Base-by-base conservation (phyloP, 345 rosid genomes). In the Trapa incisa region DNA sequence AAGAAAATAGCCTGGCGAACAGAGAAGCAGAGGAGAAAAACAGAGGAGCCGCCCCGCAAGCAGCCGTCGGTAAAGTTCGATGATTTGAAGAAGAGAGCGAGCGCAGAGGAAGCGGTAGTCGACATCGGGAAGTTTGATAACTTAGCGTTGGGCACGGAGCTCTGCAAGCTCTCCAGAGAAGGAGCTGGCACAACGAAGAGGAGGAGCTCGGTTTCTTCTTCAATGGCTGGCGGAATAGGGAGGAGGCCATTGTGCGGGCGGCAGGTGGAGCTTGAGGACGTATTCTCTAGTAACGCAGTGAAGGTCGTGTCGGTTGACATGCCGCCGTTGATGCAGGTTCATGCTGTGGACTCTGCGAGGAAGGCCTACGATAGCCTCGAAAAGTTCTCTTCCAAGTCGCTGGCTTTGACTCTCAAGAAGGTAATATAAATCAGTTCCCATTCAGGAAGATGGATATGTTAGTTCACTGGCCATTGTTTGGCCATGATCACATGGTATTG, bases 281-380 rank as follows among this genome's bases (percentile, higher is more conserved):
- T 80, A 56, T 78, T 87, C 61, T 88, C 93, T 16, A 78, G 69
- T 69, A 83, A 78, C n/a, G 89, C 88, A 6, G 93, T 81, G 68
- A 83, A 80, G 74, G 64, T 85, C 33, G 88, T 87, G 29, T 80
- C 93, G 11, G 89, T 87, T 37, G 93, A 87, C 77, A 87, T 87
- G 93, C 86, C 93, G 4, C 83, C 88, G 4, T 87, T 81, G 82
- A 87, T 87, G 93, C 93, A 87, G 83, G 82, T 87, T 73, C 93
- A 87, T 76, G 93, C 93, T 6, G 80, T 87, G 71, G 86, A 85
- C 72, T 79, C 72, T 75, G 89, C 93, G 1, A 82, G 93, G 73
- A 85, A 79, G 75, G 73, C 88, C 60, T 71, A 64, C 63, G 93
- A 87, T 67, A 85, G 93, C 74, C 83, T 87, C 36, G 89, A 87